phyloP scores from a whole-genome alignment of 2,329 filamentous ascomycete species.

The Paraphaeosphaeria minitans region DNA sequence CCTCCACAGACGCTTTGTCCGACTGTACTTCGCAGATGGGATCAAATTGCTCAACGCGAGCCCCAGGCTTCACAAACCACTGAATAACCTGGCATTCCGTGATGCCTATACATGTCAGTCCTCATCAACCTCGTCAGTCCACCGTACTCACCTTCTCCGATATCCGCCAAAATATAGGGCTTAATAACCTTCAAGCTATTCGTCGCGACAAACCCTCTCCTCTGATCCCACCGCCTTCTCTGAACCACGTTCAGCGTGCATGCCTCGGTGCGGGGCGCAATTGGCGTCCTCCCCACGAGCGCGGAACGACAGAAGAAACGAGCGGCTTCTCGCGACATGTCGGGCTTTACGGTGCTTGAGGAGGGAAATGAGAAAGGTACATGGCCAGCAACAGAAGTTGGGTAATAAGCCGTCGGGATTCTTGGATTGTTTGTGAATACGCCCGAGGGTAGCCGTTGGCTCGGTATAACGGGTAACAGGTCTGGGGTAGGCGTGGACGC shows the following conservation, averaged over 20 bases:
- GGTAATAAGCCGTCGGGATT: slow-evolving; percentile 13
- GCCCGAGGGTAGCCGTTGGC: slow-evolving; percentile 14
- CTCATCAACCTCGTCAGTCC: background rate
- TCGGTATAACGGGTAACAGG: slow-evolving; percentile 10
- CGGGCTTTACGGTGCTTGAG: slow-evolving; percentile 35
- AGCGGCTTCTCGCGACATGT: slow-evolving; percentile 38
- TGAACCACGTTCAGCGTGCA: slow-evolving; percentile 53
- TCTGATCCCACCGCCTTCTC: slow-evolving; percentile 39
- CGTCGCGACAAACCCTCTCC: slow-evolving; percentile 48
- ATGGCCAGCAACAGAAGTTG: slow-evolving; percentile 20
- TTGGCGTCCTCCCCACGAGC: slow-evolving; percentile 27
- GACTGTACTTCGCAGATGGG: slow-evolving; percentile 98
- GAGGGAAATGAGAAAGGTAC: slow-evolving; percentile 23
- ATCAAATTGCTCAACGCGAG: slow-evolving; percentile 95
- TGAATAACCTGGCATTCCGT: slow-evolving; percentile 99
- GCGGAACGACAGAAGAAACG: slow-evolving; percentile 33
- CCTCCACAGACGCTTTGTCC: slow-evolving; percentile 80
- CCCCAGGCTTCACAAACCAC: slow-evolving; percentile 97
- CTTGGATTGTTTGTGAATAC: slow-evolving; percentile 12
- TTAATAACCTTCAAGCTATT: slow-evolving; percentile 62
- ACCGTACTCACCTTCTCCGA: slow-evolving; percentile 72
- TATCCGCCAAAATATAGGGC: slow-evolving; percentile 82
- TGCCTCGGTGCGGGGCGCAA: slow-evolving; percentile 32
- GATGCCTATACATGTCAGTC: slow-evolving; percentile 67
- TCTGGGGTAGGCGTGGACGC: slow-evolving; percentile 12